Conservation (phyloP, 2,329 filamentous ascomycete genomes). For the Ophiocordyceps camponoti-leonardi region DNA sequence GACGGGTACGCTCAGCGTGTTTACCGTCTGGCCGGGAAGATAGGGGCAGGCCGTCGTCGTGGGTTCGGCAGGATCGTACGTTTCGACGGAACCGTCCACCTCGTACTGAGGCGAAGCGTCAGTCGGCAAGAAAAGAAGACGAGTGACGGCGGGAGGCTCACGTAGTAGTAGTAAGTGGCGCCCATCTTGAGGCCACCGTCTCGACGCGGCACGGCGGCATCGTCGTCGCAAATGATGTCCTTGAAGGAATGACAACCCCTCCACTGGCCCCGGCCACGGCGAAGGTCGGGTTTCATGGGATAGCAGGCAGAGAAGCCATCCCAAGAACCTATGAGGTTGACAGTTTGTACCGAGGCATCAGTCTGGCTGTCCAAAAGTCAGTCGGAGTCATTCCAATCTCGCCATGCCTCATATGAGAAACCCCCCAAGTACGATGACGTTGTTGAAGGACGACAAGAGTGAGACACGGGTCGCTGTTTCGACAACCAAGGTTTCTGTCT, state of each 20-base stretch:
- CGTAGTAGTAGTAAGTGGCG: constrained; percentile 89
- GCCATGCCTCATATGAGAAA: too few relatives aligned
- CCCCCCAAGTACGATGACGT: too few relatives aligned
- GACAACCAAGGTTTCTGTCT: neutral
- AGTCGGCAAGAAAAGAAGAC: neutral
- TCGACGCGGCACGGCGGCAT: constrained; percentile 31
- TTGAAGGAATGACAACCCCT: constrained; percentile 75
- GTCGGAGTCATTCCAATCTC: too few relatives aligned
- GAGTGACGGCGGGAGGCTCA: constrained; percentile 26
- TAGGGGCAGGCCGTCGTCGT: constrained; percentile 69
- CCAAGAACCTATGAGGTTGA: constrained; percentile 82
- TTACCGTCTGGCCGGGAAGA: constrained; percentile 74
- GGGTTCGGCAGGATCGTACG: constrained; percentile 53
- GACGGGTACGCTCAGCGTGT: constrained; percentile 64
- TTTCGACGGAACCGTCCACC: constrained; percentile 61
- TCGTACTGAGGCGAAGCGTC: constrained; percentile 47
- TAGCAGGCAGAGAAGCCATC: constrained; percentile 77
- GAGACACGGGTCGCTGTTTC: too few relatives aligned
- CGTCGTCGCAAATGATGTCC: constrained; percentile 69
- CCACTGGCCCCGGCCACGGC: constrained; percentile 63
- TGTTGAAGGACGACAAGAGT: too few relatives aligned
- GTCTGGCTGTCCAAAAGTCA: constrained; percentile 31
- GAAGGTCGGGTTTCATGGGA: constrained; percentile 62
- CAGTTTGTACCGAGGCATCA: constrained; percentile 43
- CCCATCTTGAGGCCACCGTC: constrained; percentile 81